phyloP scores from a whole-genome alignment of 2,329 filamentous ascomycete species.

The Elsinoe ampelina region DNA sequence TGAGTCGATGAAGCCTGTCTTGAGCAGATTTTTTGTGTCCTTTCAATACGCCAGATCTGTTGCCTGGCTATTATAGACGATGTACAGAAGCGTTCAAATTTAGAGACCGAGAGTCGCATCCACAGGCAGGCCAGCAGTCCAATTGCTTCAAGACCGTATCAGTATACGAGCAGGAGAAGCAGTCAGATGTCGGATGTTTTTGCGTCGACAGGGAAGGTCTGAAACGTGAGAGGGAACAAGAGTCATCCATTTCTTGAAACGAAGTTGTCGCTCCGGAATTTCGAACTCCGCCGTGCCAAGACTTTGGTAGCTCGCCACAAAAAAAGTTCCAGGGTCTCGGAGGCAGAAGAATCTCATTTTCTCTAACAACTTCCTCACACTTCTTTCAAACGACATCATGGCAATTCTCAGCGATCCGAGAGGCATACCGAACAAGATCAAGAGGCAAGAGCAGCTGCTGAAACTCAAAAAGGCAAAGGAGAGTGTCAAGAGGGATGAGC shows the following conservation, averaged over 20 bases:
- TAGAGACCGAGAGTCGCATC: neutral
- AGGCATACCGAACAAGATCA: constrained; percentile 50
- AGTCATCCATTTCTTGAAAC: neutral
- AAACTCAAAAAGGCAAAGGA: constrained; percentile 70
- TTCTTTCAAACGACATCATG: constrained; percentile 18
- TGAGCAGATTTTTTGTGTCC: no score
- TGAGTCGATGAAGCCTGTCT: no score
- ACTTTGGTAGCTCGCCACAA: neutral
- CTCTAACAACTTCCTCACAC: constrained; percentile 24
- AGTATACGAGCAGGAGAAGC: neutral
- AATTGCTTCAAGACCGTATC: neutral
- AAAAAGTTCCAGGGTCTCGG: constrained; percentile 26
- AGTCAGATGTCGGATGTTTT: neutral
- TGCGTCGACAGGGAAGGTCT: neutral
- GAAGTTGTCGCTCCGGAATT: neutral
- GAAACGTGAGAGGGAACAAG: constrained; percentile 11
- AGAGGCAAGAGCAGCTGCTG: constrained; percentile 67
- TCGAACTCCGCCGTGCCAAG: constrained; percentile 2
- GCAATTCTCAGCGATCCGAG: constrained; percentile 22
- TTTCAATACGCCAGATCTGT: neutral
- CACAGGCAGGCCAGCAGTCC: neutral
- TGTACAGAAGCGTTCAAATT: neutral
- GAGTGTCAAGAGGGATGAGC: constrained; percentile 63
- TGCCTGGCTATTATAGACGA: neutral
- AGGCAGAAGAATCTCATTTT: constrained; percentile 36